Evolutionary conservation across 192 early-diverging fungal genomes (phyloP).

Genomic region (Linnemannia zychae): DNA sequence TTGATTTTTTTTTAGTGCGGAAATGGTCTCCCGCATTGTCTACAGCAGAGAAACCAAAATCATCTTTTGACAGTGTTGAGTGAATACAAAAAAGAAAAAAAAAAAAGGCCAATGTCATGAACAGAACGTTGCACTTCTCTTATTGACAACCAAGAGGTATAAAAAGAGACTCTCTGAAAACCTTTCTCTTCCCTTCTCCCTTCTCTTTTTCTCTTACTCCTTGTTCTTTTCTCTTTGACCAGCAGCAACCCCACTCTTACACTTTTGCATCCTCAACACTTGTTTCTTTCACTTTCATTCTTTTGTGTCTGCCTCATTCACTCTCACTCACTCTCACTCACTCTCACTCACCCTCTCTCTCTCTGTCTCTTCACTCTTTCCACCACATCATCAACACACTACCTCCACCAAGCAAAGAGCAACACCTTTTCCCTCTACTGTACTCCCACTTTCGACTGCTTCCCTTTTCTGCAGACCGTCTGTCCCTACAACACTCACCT

Average conservation of each 20-base stretch:
- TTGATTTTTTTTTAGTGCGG: neutral
- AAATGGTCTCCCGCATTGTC: too few species aligned
- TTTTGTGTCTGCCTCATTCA: neutral
- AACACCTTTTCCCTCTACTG: too few species aligned
- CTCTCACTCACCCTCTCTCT: neutral
- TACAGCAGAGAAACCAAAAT: too few species aligned
- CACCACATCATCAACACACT: neutral
- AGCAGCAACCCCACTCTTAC: neutral
- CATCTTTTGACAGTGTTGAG: too few species aligned
- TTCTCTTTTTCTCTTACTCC: neutral
- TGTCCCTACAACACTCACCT: neutral
- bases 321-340: neutral
- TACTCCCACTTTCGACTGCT: too few species aligned
- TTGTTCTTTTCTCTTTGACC: neutral
- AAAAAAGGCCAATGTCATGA: constrained; percentile 3
- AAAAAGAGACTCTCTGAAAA: neutral
- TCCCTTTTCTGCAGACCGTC: neutral
- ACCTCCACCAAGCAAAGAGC: neutral
- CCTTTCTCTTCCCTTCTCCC: neutral
- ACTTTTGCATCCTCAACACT: neutral
- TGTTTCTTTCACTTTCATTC: neutral
- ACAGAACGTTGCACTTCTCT: neutral
- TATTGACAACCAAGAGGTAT: neutral
- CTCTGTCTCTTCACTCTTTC: neutral
- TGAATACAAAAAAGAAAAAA: neutral